A percentile compares a stretch with the other conserved stretches of the same genome.
Evolutionary conservation across 495 filamentous ascomycete species (phyloP).

Genomic region (Xylaria flabelliformis): DNA sequence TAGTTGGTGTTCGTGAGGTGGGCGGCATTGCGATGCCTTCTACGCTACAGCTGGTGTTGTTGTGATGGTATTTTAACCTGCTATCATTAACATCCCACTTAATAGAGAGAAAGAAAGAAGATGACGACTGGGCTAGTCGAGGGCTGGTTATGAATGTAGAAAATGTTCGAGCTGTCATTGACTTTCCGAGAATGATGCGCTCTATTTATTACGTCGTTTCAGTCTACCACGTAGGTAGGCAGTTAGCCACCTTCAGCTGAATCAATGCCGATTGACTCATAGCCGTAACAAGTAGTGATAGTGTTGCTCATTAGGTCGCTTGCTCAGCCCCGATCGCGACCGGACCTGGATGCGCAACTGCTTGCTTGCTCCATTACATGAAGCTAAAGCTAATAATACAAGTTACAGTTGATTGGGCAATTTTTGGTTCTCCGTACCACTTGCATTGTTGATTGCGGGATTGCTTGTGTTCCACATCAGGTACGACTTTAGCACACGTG

Average conservation of each 20-base stretch:
- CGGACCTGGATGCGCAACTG: too few relatives aligned
- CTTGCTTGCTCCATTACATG: neutral
- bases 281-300: neutral
- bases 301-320: neutral
- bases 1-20: neutral
- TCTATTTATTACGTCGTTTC: neutral
- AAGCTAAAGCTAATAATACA: neutral
- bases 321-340: neutral
- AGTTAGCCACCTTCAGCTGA: neutral
- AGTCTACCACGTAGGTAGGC: too few relatives aligned
- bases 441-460: neutral
- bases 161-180: neutral
- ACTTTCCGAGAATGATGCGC: neutral
- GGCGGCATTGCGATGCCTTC: constrained; percentile 18
- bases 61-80: too few relatives aligned
- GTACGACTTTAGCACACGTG: too few relatives aligned
- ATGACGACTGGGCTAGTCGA: too few relatives aligned
- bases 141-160: too few relatives aligned
- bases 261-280: constrained; percentile 19
- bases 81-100: too few relatives aligned
- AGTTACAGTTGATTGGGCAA: too few relatives aligned
- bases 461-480: neutral
- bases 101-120: too few relatives aligned
- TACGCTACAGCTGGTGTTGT: too few relatives aligned
- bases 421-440: too few relatives aligned